Evolutionary conservation across 257 asterid species (phyloP).

Genomic region (Nicotiana noctiflora): DNA sequence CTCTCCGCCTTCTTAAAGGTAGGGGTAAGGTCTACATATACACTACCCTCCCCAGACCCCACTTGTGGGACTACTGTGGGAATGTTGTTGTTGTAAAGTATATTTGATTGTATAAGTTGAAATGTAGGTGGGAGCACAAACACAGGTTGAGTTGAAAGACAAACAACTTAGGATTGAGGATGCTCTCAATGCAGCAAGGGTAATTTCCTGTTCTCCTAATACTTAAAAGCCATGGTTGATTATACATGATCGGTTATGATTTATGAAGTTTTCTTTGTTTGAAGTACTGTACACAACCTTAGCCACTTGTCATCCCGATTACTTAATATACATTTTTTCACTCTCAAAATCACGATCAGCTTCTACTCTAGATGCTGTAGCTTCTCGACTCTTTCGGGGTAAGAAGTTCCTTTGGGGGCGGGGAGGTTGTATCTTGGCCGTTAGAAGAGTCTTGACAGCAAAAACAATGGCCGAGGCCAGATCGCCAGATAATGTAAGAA

Average conservation of each 20-base stretch:
- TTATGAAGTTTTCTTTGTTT: too few relatives aligned
- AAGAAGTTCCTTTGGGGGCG: too few relatives aligned
- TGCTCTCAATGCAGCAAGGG: conserved; percentile 92
- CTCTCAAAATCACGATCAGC: neutral
- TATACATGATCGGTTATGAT: neutral
- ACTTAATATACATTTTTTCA: neutral
- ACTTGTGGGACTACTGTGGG: too few relatives aligned
- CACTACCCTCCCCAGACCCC: too few relatives aligned
- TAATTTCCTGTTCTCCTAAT: conserved; percentile 9
- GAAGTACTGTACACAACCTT: neutral
- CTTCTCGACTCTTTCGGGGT: neutral
- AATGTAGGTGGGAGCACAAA: conserved; percentile 77
- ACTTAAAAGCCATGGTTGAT: neutral
- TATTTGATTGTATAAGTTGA: neutral
- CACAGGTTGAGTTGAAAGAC: conserved; percentile 73
- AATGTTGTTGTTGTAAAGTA: neutral
- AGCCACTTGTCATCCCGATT: neutral
- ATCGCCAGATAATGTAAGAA: too few relatives aligned
- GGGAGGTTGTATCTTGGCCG: too few relatives aligned
- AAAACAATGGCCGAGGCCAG: too few relatives aligned
- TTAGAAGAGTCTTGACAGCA: too few relatives aligned
- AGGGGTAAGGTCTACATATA: too few relatives aligned
- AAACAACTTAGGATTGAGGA: conserved; percentile 83
- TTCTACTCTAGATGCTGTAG: neutral
- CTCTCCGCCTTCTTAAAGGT: too few relatives aligned